Conservation (phyloP, 768 basidiomycete genomes). For the Hericium alpestre region DNA sequence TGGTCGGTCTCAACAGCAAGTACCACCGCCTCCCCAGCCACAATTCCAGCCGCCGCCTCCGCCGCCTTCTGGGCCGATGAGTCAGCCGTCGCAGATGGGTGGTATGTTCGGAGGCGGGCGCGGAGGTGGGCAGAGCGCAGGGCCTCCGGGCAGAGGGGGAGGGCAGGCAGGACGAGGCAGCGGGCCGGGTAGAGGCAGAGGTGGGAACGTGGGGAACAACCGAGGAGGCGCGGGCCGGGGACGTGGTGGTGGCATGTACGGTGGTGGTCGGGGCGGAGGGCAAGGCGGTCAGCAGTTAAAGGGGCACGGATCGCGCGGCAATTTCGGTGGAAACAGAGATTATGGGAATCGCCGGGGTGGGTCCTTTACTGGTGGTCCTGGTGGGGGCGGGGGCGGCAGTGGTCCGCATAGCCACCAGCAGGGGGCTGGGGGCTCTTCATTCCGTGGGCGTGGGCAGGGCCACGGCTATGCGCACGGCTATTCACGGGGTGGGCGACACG, state of each 20-base stretch:
- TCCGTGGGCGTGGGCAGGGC: slow-evolving; percentile 55
- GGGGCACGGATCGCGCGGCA: slow-evolving; percentile 55
- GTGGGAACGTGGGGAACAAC: slow-evolving; percentile 39
- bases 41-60: slow-evolving; percentile 56
- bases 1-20: slow-evolving; percentile 50
- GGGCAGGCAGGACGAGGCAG: slow-evolving; percentile 33
- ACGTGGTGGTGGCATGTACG: slow-evolving; percentile 27
- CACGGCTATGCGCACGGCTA: slow-evolving; percentile 25
- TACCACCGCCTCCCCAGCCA: slow-evolving; percentile 47
- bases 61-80: slow-evolving; percentile 26
- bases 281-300: slow-evolving; percentile 38
- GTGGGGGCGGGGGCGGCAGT: slow-evolving; percentile 25
- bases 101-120: slow-evolving; percentile 24
- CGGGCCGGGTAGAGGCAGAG: slow-evolving; percentile 30
- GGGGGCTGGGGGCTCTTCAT: slow-evolving; percentile 16
- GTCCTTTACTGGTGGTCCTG: slow-evolving; percentile 45
- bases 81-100: slow-evolving; percentile 24
- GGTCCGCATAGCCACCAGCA: slow-evolving; percentile 22
- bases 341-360: slow-evolving; percentile 58
- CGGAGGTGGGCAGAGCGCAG: slow-evolving; percentile 28
- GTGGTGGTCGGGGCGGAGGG: slow-evolving; percentile 33
- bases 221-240: slow-evolving; percentile 25
- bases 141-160: slow-evolving; percentile 30
- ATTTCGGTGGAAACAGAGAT: slow-evolving; percentile 48
- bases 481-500: slow-evolving; percentile 30